These are phyloP conservation scores for Cryoendolithus antarcticus DNA, from an alignment of 2,329 filamentous ascomycete species.

Conservation along the genomic window DNA sequence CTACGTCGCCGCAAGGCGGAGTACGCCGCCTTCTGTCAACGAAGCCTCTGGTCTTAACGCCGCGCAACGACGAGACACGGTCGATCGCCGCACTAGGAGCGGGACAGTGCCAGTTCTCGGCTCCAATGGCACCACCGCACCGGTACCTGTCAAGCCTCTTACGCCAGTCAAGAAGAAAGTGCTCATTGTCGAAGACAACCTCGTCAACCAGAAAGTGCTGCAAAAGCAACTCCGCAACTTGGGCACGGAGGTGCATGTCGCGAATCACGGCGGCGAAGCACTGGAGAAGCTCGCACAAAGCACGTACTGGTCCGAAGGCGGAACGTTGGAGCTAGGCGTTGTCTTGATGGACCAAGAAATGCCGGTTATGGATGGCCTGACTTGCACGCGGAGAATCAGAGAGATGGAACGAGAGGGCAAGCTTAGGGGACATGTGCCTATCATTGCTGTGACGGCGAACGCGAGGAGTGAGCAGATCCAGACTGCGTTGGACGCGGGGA, in stretches of 20 bases:
- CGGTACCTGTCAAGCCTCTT: neutral
- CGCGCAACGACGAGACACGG: constrained; percentile 1
- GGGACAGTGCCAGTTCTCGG: no score
- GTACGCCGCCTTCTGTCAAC: constrained; percentile 23
- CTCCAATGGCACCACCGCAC: neutral
- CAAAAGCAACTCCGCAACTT: constrained; percentile 38
- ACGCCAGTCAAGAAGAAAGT: constrained; percentile 13
- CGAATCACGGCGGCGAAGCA: constrained; percentile 39
- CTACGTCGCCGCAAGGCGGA: constrained; percentile 58
- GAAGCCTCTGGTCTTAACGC: constrained; percentile 7
- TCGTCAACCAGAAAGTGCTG: constrained; percentile 38
- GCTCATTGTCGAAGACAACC: constrained; percentile 33
- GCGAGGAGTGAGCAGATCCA: constrained; percentile 62
- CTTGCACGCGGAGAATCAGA: constrained; percentile 57
- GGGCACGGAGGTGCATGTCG: constrained; percentile 34
- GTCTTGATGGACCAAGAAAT: constrained; percentile 75
- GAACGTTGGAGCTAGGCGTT: constrained; percentile 27
- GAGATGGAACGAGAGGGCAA: constrained; percentile 51
- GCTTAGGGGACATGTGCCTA: constrained; percentile 55
- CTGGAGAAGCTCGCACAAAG: constrained; percentile 32
- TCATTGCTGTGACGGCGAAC: constrained; percentile 75
- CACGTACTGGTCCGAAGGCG: constrained; percentile 28
- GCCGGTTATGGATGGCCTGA: constrained; percentile 61
- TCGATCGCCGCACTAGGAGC: no score
- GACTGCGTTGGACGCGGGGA: constrained; percentile 58